Percentiles rank a stretch among this genome's conserved stretches.
These are phyloP conservation scores for Arabis hirsuta DNA, from an alignment of 345 rosid species.

Conservation along the genomic window DNA sequence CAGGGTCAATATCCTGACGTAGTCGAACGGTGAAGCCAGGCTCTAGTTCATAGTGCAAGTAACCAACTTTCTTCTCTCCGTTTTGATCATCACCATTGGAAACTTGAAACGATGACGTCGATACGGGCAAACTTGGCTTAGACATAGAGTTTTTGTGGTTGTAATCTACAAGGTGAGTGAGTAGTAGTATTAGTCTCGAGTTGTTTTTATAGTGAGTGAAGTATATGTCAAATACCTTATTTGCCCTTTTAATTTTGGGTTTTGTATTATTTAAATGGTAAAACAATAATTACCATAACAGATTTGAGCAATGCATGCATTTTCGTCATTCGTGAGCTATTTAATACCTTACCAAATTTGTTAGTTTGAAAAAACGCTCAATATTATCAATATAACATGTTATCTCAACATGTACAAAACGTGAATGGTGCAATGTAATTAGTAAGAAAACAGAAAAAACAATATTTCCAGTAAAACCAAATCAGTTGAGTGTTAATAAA, in stretches of 20 bases:
- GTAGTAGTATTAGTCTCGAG: not conserved
- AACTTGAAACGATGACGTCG: not conserved
- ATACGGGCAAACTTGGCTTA: not conserved
- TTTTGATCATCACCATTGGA: not conserved
- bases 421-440: not conserved
- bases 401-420: not conserved
- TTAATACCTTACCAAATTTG: not conserved
- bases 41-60: constrained; percentile 25
- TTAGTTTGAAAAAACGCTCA: not conserved
- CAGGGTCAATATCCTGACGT: constrained; percentile 20
- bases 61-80: constrained; percentile 19
- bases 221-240: not conserved
- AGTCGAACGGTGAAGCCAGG: constrained; percentile 23
- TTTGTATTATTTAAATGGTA: not conserved
- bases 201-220: constrained; percentile 9
- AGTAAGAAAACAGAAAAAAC: not conserved
- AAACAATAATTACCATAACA: not conserved
- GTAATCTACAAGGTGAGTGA: not conserved
- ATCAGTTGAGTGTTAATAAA: not conserved
- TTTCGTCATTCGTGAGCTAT: too few species aligned
- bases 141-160: not conserved
- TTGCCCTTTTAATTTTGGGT: constrained; percentile 1
- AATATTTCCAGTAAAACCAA: not conserved
- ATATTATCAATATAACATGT: not conserved
- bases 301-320: too few species aligned